These are phyloP conservation scores for Rickenella mellea DNA, from an alignment of 768 basidiomycete species.

Conservation along the genomic window DNA sequence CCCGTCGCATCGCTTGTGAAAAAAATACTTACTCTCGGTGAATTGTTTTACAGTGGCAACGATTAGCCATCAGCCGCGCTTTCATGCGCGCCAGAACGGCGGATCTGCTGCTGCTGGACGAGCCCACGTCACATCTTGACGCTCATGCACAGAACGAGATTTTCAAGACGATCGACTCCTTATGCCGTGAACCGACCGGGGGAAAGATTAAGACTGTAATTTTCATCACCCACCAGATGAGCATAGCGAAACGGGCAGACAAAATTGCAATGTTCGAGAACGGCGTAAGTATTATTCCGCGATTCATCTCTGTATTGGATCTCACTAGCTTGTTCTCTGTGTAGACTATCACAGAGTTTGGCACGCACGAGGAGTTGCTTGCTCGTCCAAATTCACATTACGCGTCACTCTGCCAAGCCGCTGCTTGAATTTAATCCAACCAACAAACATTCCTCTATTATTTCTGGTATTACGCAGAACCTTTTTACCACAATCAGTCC, in stretches of 20 bases:
- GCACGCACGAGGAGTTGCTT: constrained; percentile 61
- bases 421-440: constrained; percentile 39
- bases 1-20: neutral
- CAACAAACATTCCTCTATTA: too few species aligned
- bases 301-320: neutral
- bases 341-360: constrained; percentile 69
- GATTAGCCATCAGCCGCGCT: constrained; percentile 76
- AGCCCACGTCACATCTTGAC: constrained; percentile 81
- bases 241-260: constrained; percentile 74
- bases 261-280: constrained; percentile 83
- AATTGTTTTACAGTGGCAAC: constrained; percentile 68
- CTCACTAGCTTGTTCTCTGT: constrained; percentile 2
- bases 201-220: constrained; percentile 62
- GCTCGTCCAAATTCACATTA: constrained; percentile 41
- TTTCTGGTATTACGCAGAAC: too few species aligned
- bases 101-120: constrained; percentile 80
- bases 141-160: constrained; percentile 73
- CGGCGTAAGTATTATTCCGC: constrained; percentile 33
- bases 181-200: constrained; percentile 49
- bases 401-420: constrained; percentile 60
- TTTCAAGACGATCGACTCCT: constrained; percentile 63
- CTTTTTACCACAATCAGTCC: too few species aligned
- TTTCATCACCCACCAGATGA: constrained; percentile 77
- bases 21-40: constrained; percentile 5
- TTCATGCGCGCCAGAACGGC: constrained; percentile 77